Evolutionary conservation across 345 rosid genomes (phyloP).

Genomic region (Crucihimalaya himalaica): DNA sequence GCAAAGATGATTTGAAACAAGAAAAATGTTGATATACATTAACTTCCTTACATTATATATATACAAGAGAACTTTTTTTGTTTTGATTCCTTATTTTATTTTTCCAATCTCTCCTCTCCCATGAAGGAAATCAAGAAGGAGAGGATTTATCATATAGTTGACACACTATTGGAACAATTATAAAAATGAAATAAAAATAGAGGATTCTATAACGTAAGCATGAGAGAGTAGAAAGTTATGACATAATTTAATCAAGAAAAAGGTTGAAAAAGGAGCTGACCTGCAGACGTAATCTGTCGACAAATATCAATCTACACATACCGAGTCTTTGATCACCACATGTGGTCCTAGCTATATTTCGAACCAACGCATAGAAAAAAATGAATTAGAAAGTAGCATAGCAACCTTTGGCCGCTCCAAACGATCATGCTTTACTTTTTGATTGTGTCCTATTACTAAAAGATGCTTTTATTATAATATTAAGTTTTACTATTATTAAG

Average conservation of each 20-base stretch:
- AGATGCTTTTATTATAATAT: conserved; percentile 26
- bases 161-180: neutral
- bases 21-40: neutral
- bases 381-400: conserved; percentile 33
- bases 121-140: conserved; percentile 36
- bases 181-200: neutral
- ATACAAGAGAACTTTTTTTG: too few relatives aligned
- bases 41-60: too few relatives aligned
- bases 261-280: conserved; percentile 37
- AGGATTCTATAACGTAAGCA: conserved; percentile 35
- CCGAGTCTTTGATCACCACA: conserved; percentile 29
- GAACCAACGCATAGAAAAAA: conserved; percentile 29
- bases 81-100: neutral
- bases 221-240: conserved; percentile 37
- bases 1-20: conserved; percentile 19
- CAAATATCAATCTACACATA: conserved; percentile 29
- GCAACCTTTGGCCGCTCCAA: conserved; percentile 57
- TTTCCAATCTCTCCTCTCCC: neutral
- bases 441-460: conserved; percentile 41
- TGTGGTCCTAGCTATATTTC: conserved; percentile 49
- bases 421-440: conserved; percentile 41
- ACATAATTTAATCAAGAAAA: conserved; percentile 38
- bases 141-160: conserved; percentile 7
- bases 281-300: conserved; percentile 42
- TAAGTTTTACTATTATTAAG: conserved; percentile 28